Evolutionary conservation across 2,329 filamentous ascomycete genomes (phyloP).

Genomic region (Grosmannia serpens): DNA sequence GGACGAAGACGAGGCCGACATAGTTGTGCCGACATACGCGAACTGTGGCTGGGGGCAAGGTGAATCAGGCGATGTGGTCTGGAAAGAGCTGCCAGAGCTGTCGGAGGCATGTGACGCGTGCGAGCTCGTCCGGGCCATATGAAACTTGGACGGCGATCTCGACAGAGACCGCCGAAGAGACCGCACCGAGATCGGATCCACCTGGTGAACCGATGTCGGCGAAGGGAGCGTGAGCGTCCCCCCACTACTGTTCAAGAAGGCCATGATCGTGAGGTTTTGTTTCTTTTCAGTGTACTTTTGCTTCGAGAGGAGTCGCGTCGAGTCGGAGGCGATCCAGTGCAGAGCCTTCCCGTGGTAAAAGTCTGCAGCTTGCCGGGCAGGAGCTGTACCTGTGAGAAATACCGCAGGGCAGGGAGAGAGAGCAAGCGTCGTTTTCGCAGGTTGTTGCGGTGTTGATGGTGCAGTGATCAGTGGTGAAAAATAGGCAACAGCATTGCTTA

Average conservation of each 20-base stretch:
- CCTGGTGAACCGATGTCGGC: constrained; percentile 70
- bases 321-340: not conserved
- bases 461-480: not conserved
- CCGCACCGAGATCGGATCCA: constrained; percentile 67
- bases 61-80: constrained; percentile 40
- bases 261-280: constrained; percentile 27
- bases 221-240: constrained; percentile 80
- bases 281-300: not conserved
- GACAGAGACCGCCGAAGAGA: constrained; percentile 81
- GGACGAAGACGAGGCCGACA: not conserved
- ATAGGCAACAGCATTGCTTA: constrained; percentile 3
- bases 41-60: constrained; percentile 26
- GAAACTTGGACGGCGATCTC: constrained; percentile 86
- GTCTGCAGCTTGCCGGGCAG: not conserved
- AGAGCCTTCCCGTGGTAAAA: not conserved
- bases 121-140: constrained; percentile 40
- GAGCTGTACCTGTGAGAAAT: not conserved
- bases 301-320: not conserved
- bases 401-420: not conserved
- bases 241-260: constrained; percentile 49
- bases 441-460: not conserved
- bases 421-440: not conserved
- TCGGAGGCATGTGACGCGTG: constrained; percentile 36
- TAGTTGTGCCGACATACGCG: constrained; percentile 7
- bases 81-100: constrained; percentile 44